Percentiles rank a stretch among this genome's conserved stretches.
Conservation (phyloP, 768 basidiomycete genomes). For the Amanita phalloides region DNA sequence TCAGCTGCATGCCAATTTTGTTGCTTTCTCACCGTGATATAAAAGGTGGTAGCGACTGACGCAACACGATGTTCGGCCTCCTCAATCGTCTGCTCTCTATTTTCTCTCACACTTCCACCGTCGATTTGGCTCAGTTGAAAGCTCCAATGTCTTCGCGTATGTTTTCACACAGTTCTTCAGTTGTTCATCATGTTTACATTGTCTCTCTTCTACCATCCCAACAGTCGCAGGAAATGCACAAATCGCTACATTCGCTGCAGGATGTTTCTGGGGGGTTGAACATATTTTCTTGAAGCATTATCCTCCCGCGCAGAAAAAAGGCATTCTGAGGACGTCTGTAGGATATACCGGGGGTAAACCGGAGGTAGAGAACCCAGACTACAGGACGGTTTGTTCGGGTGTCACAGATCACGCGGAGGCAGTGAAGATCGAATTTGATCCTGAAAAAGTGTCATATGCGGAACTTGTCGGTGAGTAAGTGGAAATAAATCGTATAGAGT, state of each 20-base stretch:
- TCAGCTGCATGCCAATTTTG: too few relatives aligned
- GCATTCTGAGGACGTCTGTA: slow-evolving; percentile 63
- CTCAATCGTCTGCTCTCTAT: not conserved
- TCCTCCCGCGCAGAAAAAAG: slow-evolving; percentile 59
- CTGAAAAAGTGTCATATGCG: slow-evolving; percentile 61
- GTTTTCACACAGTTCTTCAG: not conserved
- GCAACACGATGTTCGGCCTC: not conserved
- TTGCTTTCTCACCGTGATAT: too few relatives aligned
- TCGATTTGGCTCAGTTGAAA: slow-evolving; percentile 28
- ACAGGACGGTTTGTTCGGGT: slow-evolving; percentile 70
- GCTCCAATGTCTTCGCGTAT: slow-evolving; percentile 29
- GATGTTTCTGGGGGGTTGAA: slow-evolving; percentile 84
- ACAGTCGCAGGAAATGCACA: slow-evolving; percentile 16
- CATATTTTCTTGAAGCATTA: slow-evolving; percentile 78
- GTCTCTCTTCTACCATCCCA: not conserved
- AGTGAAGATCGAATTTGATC: slow-evolving; percentile 79
- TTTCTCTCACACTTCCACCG: slow-evolving; percentile 8
- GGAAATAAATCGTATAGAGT: not conserved
- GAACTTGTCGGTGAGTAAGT: slow-evolving; percentile 70
- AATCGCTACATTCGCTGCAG: slow-evolving; percentile 41
- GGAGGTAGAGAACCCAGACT: slow-evolving; percentile 45
- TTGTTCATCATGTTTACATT: not conserved
- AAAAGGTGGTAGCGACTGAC: not conserved
- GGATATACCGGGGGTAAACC: slow-evolving; percentile 72
- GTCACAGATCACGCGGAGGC: slow-evolving; percentile 86